Evolutionary conservation across 306 rosid genomes (phyloP).

Genomic region (Sindora glabra): DNA sequence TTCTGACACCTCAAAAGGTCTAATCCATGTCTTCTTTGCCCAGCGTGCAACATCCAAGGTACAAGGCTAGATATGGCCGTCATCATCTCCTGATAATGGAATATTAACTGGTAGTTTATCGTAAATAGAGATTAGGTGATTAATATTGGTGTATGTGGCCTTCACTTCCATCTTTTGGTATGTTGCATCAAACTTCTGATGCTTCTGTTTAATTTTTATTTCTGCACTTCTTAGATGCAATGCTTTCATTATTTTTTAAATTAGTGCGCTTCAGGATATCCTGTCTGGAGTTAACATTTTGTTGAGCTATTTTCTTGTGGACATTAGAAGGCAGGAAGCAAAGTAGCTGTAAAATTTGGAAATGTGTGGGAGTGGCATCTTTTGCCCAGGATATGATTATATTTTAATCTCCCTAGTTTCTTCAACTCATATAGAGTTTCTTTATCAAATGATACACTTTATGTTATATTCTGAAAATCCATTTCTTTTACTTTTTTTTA

Average conservation of each 20-base stretch:
- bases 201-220: neutral
- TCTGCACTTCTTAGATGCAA: neutral
- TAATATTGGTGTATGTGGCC: neutral
- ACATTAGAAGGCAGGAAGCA: neutral
- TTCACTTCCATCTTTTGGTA: neutral
- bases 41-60: conserved; percentile 90
- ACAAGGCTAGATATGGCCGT: conserved; percentile 15
- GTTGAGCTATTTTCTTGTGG: neutral
- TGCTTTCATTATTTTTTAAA: neutral
- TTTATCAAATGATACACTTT: too few relatives aligned
- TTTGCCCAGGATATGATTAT: neutral
- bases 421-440: neutral
- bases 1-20: conserved; percentile 77
- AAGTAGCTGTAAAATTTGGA: neutral
- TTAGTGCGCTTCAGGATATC: neutral
- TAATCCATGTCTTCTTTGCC: conserved; percentile 81
- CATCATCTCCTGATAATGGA: neutral
- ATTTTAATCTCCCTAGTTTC: neutral
- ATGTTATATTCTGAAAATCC: too few relatives aligned
- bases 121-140: neutral
- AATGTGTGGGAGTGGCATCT: neutral
- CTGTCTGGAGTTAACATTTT: neutral
- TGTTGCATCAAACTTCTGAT: neutral
- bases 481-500: neutral
- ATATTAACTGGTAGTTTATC: neutral